Evolutionary conservation across 257 asterid genomes (phyloP).

Genomic region (Salvia splendens): DNA sequence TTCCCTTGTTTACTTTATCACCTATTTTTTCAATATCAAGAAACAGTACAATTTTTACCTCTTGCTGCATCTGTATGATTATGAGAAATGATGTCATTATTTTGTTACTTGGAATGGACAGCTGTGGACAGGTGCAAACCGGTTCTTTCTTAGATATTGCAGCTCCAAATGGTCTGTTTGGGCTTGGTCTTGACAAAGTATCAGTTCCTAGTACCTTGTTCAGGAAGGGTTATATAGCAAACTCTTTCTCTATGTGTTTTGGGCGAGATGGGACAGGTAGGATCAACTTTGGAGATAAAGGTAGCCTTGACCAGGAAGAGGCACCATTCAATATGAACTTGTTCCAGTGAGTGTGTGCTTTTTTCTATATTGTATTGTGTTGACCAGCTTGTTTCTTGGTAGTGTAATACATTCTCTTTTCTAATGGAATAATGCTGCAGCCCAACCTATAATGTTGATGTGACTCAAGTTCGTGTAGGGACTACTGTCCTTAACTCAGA

Average conservation of each 20-base stretch:
- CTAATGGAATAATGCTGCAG: slow-evolving; percentile 47
- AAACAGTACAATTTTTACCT: not conserved
- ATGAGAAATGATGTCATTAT: not conserved
- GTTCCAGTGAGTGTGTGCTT: slow-evolving; percentile 55
- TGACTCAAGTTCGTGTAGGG: slow-evolving; percentile 71
- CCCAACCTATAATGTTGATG: slow-evolving; percentile 59
- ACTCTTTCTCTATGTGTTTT: slow-evolving; percentile 92
- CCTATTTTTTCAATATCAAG: slow-evolving; percentile 3
- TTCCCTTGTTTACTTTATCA: not conserved
- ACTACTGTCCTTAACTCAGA: slow-evolving; percentile 48
- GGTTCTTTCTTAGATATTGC: slow-evolving; percentile 78
- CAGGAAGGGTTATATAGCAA: slow-evolving; percentile 54
- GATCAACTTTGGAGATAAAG: slow-evolving; percentile 82
- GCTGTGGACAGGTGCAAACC: slow-evolving; percentile 86
- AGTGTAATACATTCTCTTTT: not conserved
- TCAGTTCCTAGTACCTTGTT: slow-evolving; percentile 83
- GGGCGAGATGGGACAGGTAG: slow-evolving; percentile 76
- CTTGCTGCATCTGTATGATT: slow-evolving; percentile 1
- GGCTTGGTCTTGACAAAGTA: slow-evolving; percentile 79
- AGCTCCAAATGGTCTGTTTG: slow-evolving; percentile 86
- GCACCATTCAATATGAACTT: slow-evolving; percentile 62
- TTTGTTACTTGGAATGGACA: slow-evolving; percentile 40
- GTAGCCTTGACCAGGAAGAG: slow-evolving; percentile 78
- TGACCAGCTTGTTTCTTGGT: not conserved
- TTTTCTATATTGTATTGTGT: slow-evolving; percentile 16